These are phyloP conservation scores for Drechslerella dactyloides DNA, from an alignment of 2,329 filamentous ascomycete species.

Conservation along the genomic window DNA sequence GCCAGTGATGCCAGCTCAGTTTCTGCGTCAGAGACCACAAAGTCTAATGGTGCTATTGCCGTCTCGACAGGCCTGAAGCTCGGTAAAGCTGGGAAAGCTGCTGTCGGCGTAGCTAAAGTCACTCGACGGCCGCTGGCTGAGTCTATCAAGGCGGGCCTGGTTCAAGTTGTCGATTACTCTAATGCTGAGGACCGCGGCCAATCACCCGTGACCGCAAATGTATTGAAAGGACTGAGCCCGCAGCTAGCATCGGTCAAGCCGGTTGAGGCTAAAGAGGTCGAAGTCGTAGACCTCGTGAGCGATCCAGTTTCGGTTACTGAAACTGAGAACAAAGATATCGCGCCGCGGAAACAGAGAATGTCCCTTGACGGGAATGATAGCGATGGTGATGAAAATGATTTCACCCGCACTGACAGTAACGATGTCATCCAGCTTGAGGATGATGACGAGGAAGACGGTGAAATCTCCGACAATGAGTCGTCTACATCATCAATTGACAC, in stretches of 20 bases:
- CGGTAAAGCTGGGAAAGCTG: conserved; percentile 30
- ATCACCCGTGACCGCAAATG: neutral
- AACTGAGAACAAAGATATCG: neutral
- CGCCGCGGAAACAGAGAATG: neutral
- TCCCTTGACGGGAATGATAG: conserved; percentile 12
- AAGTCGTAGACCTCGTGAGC: conserved; percentile 37
- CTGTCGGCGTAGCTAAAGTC: conserved; percentile 23
- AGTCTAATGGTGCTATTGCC: conserved; percentile 41
- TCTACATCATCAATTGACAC: conserved; percentile 28
- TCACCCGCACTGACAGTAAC: neutral
- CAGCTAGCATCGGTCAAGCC: neutral
- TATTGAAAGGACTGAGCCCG: conserved; percentile 28
- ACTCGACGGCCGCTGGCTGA: conserved; percentile 29
- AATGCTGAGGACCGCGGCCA: neutral
- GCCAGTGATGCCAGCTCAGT: conserved; percentile 1
- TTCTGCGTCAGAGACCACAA: conserved; percentile 8
- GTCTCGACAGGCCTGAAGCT: conserved; percentile 42
- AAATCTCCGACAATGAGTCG: conserved; percentile 30
- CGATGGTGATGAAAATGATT: conserved; percentile 10
- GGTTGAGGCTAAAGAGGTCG: conserved; percentile 18
- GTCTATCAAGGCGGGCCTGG: conserved; percentile 20
- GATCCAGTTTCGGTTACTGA: conserved; percentile 6
- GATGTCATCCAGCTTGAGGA: conserved; percentile 20
- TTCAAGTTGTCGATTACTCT: conserved; percentile 42
- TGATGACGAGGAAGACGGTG: conserved; percentile 31